Evolutionary conservation across 805 yeast genomes (phyloP), one percentile per base, ranked within the genome.

Genomic region (Candida ipomoeae): DNA sequence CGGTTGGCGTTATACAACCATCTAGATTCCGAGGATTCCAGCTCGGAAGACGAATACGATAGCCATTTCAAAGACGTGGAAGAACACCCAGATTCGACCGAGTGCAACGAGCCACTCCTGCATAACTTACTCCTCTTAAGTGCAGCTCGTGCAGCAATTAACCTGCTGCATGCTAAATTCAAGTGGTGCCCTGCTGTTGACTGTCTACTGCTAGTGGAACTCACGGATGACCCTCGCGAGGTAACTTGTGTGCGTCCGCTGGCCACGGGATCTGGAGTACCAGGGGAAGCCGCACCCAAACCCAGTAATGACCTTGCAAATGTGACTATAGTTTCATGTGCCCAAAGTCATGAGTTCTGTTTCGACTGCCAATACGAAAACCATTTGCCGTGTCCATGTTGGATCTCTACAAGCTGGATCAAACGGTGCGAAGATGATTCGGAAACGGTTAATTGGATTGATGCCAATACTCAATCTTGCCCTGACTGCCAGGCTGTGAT

Each of bases 111-210:
- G 23, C 55, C 53, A 13, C 32, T 55, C 17, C 50, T 51, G 46
- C 17, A 15, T 18, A 48, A 54, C 49, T 45, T 48, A 18, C 55
- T 51, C 29, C 54, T 55, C 14, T 35, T 54, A 6, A 15, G 34
- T n/a, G 55, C 54, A 6, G 61, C 57, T 1, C 54, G 56, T 13
- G 40, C 33, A 4, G 39, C 42, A 6, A 51, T 58, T 20, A 55
- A 53, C 44, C 34, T 53, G 15, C 48, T 38, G 44, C 51, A 79
- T 51, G 64, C 70, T 41, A 74, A 73, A 42, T 82, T 76, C 58
- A 80, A 78, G 56, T 84, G 89, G 86, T 91, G 98, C 65, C 96
- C 97, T 0, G 84, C 87, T 1, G 84, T 91, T 0, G 96, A 87
- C 62, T 87, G 97, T 64, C 73, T 76, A 40, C 69, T 77, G 41